phyloP scores from a whole-genome alignment of 2,329 filamentous ascomycete species.

The Epicoccum nigrum region DNA sequence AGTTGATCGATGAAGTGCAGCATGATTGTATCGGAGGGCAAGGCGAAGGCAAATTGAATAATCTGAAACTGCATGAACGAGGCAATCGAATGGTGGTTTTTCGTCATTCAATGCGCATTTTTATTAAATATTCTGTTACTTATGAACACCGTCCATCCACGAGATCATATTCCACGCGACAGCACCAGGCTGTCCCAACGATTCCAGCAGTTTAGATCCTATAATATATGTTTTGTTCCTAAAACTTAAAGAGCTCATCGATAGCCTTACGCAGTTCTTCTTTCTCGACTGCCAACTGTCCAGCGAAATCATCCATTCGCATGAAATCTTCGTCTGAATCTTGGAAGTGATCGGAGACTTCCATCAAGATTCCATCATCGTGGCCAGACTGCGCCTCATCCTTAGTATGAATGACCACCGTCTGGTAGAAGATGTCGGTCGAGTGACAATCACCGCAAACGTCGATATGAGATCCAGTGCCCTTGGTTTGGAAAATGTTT shows the following conservation, averaged over 20 bases:
- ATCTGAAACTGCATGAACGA: too few relatives aligned
- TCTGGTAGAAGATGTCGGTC: background rate
- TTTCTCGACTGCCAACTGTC: background rate
- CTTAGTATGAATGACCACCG: background rate
- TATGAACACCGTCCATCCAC: too few relatives aligned
- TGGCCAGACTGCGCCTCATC: background rate
- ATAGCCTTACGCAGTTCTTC: background rate
- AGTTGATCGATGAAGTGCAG: conserved; percentile 44
- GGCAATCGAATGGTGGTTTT: conserved; percentile 19
- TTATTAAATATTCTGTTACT: too few relatives aligned
- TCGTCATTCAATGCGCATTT: too few relatives aligned
- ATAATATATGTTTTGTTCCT: background rate
- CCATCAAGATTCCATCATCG: too few relatives aligned
- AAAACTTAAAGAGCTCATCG: background rate
- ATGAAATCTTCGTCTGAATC: too few relatives aligned
- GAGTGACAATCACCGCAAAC: background rate
- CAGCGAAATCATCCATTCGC: background rate
- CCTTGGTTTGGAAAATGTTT: background rate
- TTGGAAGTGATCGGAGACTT: too few relatives aligned
- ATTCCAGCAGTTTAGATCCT: background rate
- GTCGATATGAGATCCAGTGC: background rate
- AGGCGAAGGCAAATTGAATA: conserved; percentile 17
- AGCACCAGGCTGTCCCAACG: background rate
- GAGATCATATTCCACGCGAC: too few relatives aligned
- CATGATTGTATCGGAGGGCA: conserved; percentile 36